A percentile compares a stretch with the other conserved stretches of the same genome.
Conservation (phyloP, 192 early-diverging fungal species). For the Neocallimastix lanati region DNA sequence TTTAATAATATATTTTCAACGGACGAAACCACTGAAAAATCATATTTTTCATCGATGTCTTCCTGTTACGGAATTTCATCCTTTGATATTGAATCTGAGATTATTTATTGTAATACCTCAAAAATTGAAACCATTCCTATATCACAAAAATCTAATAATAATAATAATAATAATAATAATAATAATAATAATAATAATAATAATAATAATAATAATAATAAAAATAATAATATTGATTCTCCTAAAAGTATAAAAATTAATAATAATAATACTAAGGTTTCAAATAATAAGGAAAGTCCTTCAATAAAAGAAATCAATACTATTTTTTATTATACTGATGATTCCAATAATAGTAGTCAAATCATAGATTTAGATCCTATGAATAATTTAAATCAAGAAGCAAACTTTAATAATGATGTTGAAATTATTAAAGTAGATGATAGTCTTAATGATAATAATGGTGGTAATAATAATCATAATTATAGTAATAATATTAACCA, state of each 20-base stretch:
- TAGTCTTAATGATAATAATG: not conserved
- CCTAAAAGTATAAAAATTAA: no score
- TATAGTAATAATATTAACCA: not conserved
- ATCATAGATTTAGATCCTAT: no score
- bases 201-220: not conserved
- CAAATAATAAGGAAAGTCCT: no score
- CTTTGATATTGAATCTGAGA: not conserved
- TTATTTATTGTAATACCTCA: not conserved
- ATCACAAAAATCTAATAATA: not conserved
- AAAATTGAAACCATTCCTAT: not conserved
- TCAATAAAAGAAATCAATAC: no score
- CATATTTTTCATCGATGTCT: not conserved
- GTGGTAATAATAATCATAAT: not conserved
- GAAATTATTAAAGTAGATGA: not conserved
- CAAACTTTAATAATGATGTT: not conserved
- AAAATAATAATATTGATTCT: no score
- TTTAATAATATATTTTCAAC: not conserved
- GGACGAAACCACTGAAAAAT: not conserved
- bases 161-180: no score
- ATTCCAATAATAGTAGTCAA: not conserved
- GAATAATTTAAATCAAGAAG: no score
- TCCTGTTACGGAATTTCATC: not conserved
- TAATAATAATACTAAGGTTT: no score
- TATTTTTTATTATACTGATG: not conserved
- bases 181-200: no score